A percentile compares a stretch with the other conserved stretches of the same genome.
These are phyloP conservation scores for Termitomyces sp. DNA, from an alignment of 768 basidiomycete species.

Conservation along the genomic window DNA sequence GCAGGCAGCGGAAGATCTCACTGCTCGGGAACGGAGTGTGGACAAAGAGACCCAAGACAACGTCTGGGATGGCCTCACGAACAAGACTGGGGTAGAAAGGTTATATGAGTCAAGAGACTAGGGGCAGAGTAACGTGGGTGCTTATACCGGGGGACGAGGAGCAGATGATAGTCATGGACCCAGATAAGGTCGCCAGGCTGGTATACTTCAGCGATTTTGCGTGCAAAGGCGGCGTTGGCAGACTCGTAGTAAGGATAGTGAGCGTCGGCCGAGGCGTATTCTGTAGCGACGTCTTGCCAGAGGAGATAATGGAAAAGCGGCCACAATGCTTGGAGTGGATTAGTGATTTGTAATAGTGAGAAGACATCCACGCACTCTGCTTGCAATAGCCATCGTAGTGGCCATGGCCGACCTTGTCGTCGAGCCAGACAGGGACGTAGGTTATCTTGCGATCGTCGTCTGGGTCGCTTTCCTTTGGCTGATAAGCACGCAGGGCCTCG, in stretches of 20 bases:
- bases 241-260: constrained; percentile 78
- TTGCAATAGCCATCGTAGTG: constrained; percentile 99
- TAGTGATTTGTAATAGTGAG: not conserved
- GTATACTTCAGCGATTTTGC: constrained; percentile 67
- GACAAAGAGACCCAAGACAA: constrained; percentile 85
- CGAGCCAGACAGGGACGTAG: constrained; percentile 89
- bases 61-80: constrained; percentile 61
- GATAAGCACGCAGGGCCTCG: constrained; percentile 55
- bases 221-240: constrained; percentile 83
- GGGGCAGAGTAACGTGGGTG: not conserved
- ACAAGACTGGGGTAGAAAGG: constrained; percentile 44
- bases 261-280: constrained; percentile 79
- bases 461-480: constrained; percentile 50
- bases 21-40: constrained; percentile 98
- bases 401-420: constrained; percentile 83
- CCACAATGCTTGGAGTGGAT: constrained; percentile 68
- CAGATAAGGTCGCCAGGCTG: constrained; percentile 88
- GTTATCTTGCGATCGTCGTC: constrained; percentile 55
- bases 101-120: not conserved
- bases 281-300: constrained; percentile 93
- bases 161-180: constrained; percentile 94
- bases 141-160: constrained; percentile 69
- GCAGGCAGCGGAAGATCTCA: constrained; percentile 92
- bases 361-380: constrained; percentile 76
- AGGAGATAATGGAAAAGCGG: constrained; percentile 97